Percentiles rank a stretch among this genome's conserved stretches.
Evolutionary conservation across 169 alveolate species (phyloP).

Genomic region (Plasmodium vivax): DNA sequence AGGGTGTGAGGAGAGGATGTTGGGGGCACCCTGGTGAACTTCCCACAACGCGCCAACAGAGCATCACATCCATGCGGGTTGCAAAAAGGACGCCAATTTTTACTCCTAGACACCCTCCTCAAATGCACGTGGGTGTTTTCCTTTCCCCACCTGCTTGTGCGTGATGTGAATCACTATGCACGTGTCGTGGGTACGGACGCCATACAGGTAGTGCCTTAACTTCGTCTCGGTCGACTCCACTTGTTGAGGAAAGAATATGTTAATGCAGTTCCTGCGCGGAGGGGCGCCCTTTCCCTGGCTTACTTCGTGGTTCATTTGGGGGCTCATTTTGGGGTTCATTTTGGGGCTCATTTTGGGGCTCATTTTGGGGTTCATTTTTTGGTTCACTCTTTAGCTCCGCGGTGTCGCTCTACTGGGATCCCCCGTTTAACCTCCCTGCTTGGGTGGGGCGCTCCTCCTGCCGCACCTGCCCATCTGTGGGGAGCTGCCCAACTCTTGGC

Average conservation of each 20-base stretch:
- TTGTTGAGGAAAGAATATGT: conserved; percentile 31
- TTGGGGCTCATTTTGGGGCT: no score
- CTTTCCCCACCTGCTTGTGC: conserved; percentile 6
- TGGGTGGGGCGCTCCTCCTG: background rate
- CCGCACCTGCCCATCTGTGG: background rate
- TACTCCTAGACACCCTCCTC: background rate
- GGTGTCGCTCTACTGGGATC: background rate
- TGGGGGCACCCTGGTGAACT: background rate
- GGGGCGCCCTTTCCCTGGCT: background rate
- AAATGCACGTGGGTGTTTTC: background rate
- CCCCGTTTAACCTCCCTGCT: background rate
- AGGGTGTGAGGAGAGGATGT: background rate
- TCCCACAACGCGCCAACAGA: background rate
- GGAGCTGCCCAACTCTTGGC: background rate
- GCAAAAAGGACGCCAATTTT: background rate
- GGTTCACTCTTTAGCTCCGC: background rate
- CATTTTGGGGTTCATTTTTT: no score
- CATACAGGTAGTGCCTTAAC: conserved; percentile 13
- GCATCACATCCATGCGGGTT: background rate
- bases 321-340: no score
- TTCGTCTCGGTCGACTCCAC: background rate
- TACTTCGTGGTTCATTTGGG: background rate
- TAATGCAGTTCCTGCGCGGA: background rate
- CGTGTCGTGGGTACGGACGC: conserved; percentile 15
- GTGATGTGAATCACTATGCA: conserved; percentile 22